Evolutionary conservation across 805 yeast genomes (phyloP), one percentile per base, ranked within the genome.

Genomic region (Candida coquimbonensis): DNA sequence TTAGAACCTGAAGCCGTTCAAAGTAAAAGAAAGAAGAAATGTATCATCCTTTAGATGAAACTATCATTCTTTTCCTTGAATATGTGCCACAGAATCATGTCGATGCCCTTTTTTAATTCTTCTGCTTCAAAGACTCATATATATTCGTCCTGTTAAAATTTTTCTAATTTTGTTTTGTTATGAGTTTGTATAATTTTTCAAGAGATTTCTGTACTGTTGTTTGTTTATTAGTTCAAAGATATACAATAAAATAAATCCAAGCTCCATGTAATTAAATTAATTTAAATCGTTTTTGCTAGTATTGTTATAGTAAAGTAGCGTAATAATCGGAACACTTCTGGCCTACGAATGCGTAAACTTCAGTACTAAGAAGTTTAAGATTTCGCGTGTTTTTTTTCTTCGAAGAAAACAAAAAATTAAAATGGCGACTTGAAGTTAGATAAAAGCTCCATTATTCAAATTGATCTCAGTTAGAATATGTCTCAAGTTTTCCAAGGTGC

Each of bases 1-100:
- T 76, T 93, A 53, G 98, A 91, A 65, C 98, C 98, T 41, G 97
- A 98, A 26, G 93, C 85, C 53, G 81, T 86, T 58, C 85, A 78
- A 60, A 81, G 80, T 62, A 73, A 75, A 52, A 83, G 87, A 74
- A 88, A 86, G 72, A 73, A 71, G 57, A 77, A 77, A 63, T 90
- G 98, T 74, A 76, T 85, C 53, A 83, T 90, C 60, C 80, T 90
- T 25, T 38, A 50, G 46, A 32, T 33, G 12, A 6, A 29, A 29
- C 12, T 11, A 12, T 29, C 31, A 11, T 11, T 29, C 31, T 9
- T 29, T 11, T 29, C 6, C 31, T 29, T 29, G 7, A 29, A 33
- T 14, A 33, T 33, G 35, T 33, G 16, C 35, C 17, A n/a, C 8
- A 33, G 35, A 33, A 21, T 9, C 16, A 14, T 17, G 16, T 24